A percentile compares a stretch with the other conserved stretches of the same genome.
These are phyloP conservation scores for Fraxinus ornus DNA, from an alignment of 305 asterid genomes.

Conservation along the genomic window DNA sequence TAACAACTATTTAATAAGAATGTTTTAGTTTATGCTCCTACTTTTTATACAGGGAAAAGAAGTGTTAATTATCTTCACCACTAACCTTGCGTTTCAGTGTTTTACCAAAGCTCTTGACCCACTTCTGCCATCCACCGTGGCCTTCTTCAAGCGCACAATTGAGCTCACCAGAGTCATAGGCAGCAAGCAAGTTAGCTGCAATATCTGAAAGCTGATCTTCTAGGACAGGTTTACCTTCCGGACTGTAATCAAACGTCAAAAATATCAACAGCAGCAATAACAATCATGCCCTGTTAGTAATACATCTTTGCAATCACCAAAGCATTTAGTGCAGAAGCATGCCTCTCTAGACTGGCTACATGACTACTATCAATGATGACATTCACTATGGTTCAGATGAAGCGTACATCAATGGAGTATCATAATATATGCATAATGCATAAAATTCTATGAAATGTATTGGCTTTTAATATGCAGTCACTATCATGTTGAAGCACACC, in stretches of 20 bases:
- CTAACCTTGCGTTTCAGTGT: conserved; percentile 81
- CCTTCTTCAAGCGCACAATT: conserved; percentile 82
- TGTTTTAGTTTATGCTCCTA: background rate
- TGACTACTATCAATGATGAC: background rate
- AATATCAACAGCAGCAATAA: background rate
- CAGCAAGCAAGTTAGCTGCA: conserved; percentile 65
- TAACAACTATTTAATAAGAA: background rate
- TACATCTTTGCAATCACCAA: background rate
- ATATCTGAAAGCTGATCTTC: conserved; percentile 78
- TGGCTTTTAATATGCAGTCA: background rate
- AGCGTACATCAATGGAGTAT: background rate
- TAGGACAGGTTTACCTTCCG: conserved; percentile 60
- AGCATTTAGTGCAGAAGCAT: background rate
- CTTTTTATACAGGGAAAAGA: background rate
- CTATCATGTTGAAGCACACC: background rate
- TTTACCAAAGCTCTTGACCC: conserved; percentile 92
- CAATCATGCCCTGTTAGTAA: background rate
- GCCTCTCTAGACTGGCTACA: background rate
- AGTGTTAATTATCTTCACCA: background rate
- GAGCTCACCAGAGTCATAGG: conserved; percentile 81
- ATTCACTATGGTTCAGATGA: background rate
- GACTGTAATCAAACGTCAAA: conserved; percentile 43
- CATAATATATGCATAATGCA: background rate
- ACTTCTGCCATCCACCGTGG: conserved; percentile 73
- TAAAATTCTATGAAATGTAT: background rate